phyloP scores from a whole-genome alignment of 352 stramenopile species.

The Elongisporangium prolatum region DNA sequence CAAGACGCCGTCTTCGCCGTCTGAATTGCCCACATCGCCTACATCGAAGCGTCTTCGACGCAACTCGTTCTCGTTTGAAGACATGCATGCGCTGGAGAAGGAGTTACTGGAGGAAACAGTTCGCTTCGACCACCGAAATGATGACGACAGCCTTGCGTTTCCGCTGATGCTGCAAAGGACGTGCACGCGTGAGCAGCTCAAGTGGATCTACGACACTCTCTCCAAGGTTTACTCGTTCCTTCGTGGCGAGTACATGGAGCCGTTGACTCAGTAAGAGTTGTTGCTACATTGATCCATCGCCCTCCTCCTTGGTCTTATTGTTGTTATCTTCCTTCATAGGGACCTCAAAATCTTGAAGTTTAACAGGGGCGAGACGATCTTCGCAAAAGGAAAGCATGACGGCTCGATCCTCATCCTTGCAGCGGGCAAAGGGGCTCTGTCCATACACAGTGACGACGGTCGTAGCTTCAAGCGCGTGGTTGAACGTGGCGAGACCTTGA shows the following conservation, averaged over 20 bases:
- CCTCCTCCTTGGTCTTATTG: background rate
- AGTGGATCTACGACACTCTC: constrained; percentile 75
- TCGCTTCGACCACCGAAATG: constrained; percentile 29
- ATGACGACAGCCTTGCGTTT: constrained; percentile 65
- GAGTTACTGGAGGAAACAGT: constrained; percentile 56
- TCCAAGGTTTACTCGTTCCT: constrained; percentile 82
- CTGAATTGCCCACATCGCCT: constrained; percentile 47
- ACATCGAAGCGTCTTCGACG: constrained; percentile 71
- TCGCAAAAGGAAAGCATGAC: constrained; percentile 48
- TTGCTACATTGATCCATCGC: background rate
- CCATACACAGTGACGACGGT: constrained; percentile 42
- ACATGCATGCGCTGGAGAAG: constrained; percentile 54
- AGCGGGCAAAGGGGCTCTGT: constrained; percentile 44
- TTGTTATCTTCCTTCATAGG: constrained; percentile 12
- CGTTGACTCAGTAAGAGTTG: constrained; percentile 31
- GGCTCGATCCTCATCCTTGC: constrained; percentile 77
- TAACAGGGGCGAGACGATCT: constrained; percentile 49
- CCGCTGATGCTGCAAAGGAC: constrained; percentile 49
- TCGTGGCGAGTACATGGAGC: constrained; percentile 56
- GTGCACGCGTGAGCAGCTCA: constrained; percentile 67
- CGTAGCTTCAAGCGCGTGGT: constrained; percentile 52
- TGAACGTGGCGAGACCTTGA: constrained; percentile 55
- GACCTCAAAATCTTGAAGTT: constrained; percentile 57
- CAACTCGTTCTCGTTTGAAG: constrained; percentile 69
- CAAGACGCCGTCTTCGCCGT: constrained; percentile 22